These are phyloP conservation scores for Coniochaeta hoffmannii DNA, from an alignment of 2,329 filamentous ascomycete genomes.

Conservation along the genomic window DNA sequence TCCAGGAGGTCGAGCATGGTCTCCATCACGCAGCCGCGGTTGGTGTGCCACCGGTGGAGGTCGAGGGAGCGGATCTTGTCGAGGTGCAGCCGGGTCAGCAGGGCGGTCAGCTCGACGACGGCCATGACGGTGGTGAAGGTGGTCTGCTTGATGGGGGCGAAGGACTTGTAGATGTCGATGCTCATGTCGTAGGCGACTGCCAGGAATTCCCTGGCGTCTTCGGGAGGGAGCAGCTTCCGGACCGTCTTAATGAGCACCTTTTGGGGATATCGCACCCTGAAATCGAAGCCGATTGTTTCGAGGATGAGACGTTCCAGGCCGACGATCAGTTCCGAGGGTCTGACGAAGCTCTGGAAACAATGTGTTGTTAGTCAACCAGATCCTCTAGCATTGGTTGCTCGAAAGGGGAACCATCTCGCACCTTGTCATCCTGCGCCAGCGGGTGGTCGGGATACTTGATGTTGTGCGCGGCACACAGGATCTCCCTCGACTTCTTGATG, in stretches of 20 bases:
- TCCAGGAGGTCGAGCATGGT: constrained; percentile 86
- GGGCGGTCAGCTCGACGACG: constrained; percentile 70
- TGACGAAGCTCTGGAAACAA: constrained; percentile 52
- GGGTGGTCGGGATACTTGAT: constrained; percentile 63
- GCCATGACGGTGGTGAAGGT: constrained; percentile 79
- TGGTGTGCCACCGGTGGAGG: constrained; percentile 37
- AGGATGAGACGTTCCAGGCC: constrained; percentile 88
- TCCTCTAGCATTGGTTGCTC: too few relatives aligned
- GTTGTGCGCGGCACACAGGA: constrained; percentile 85
- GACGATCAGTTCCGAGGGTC: constrained; percentile 71
- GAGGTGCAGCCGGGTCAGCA: constrained; percentile 52
- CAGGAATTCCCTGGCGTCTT: constrained; percentile 50
- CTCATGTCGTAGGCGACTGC: constrained; percentile 72
- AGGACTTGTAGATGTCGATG: constrained; percentile 87
- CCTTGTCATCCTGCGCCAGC: constrained; percentile 74
- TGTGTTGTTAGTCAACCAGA: background rate
- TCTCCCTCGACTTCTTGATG: constrained; percentile 90
- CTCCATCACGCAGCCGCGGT: constrained; percentile 52
- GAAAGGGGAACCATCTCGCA: constrained; percentile 30
- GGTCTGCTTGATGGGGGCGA: constrained; percentile 83
- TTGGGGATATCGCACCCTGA: constrained; percentile 81
- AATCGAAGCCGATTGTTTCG: constrained; percentile 89
- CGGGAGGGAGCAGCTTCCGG: constrained; percentile 43
- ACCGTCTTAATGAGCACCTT: constrained; percentile 76
- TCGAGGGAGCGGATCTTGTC: constrained; percentile 43